Evolutionary conservation across 768 basidiomycete species (phyloP), one percentile per base, ranked within the genome.

Genomic region (Lentinula raphanica): DNA sequence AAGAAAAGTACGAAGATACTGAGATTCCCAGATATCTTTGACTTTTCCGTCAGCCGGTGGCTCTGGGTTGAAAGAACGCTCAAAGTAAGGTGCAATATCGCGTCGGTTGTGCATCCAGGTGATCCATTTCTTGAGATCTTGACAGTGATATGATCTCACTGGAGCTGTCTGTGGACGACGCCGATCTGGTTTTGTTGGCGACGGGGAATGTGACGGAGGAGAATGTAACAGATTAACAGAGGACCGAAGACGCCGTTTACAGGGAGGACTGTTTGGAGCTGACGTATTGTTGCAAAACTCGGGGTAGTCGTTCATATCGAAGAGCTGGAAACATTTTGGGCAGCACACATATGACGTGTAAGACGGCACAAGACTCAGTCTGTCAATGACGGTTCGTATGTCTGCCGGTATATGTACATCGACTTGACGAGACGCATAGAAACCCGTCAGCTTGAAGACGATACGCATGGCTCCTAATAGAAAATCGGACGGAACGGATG

Each of bases 121-220:
- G 5, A 72, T 23, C 60, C 70, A 76, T 11, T 67, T 31, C 2
- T 66, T 58, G 2, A 71, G 50, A 25, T 70, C 64, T 15, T 73
- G 67, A 13, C 70, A 64, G 11, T 5, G 11, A 32, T 5, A 32
- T 5, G 31, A 5, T 32, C 31, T 32, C 5, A 11, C 5, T 11
- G 31, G 31, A 5, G 5, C 11, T 32, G 11, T 32, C 31, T 5
- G 11, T 32, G 5, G 5, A 5, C 11, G 5, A 11, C 5, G 31
- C 31, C 11, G 5, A 32, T 5, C 31, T 32, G 31, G 31, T 11
- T 32, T 32, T 32, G 5, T 32, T 11, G 31, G 31, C 5, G 11
- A 32, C 5, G 31, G 11, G 31, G 5, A 5, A 5, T 32, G 31
- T 32, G 31, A 32, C 5, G 31, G 31, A 5, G 5, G 5, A 11